Base-by-base conservation (phyloP, 257 asterid genomes). In the Petunia axillaris region DNA sequence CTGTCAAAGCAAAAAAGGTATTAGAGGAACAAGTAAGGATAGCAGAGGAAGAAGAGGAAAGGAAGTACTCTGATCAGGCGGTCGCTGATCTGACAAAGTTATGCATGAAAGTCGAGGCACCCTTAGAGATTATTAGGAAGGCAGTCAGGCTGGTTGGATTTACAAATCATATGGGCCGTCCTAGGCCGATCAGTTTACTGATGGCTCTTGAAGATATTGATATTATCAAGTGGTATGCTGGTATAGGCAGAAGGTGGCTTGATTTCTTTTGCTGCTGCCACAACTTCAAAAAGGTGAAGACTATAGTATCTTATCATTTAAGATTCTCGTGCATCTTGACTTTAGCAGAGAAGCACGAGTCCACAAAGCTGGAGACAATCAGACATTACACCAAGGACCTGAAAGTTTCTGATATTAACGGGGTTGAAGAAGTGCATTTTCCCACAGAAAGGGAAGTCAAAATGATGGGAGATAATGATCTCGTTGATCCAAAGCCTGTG, bases 101-200 rank as follows among this genome's bases (percentile, higher is more conserved):
- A 13, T 82, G 85, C 83, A 77, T 95, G 60, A 93, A 87, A 88
- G 97, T 93, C 0, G 97, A 93, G 41, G 99, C 96, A 5, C 98
- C 98, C 2, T 43, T 92, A 35, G 97, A 93, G 79, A 89, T 82
- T 13, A 75, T 95, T 5, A 81, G 68, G 76, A 90, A 91, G 83
- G 97, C 95, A 4, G 89, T 95, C 75, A 89, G 78, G 83, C 38
- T 82, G 84, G 90, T 89, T 14, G 98, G 98, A 9, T 89, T 95
- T 53, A 93, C 97, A 0, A 95, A 95, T 65, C 88, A 88, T 6
- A 95, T 93, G 99, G 98, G 98, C 39, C 99, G 98, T 71, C 99
- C 97, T 1, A 85, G 98, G 89, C 97, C 97, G 9, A 83, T 92
- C 35, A 89, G 90, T 81, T 83, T 89, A 74, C 94, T 95, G 40